Percentiles rank a stretch among this genome's conserved stretches.
These are phyloP conservation scores for Hypoxylon rubiginosum DNA, from an alignment of 2,329 filamentous ascomycete genomes.

Conservation along the genomic window DNA sequence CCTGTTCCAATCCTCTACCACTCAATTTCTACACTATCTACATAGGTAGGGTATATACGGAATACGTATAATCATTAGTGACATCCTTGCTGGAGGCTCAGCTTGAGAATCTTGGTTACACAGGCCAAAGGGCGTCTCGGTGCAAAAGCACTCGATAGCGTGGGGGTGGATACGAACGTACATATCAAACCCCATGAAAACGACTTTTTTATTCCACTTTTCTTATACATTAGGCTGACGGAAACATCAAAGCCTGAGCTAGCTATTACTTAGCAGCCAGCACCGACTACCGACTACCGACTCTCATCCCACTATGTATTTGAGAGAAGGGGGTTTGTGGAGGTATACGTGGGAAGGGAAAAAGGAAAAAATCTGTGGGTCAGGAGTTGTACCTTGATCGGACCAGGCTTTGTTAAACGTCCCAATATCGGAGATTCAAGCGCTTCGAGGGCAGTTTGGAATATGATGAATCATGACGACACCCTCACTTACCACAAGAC, in stretches of 20 bases:
- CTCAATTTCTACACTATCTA: background rate
- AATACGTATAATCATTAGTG: background rate
- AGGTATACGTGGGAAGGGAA: slow-evolving; percentile 40
- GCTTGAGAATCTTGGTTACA: background rate
- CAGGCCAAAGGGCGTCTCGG: slow-evolving; percentile 18
- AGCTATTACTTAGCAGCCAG: slow-evolving; percentile 18
- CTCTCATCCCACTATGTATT: slow-evolving; percentile 14
- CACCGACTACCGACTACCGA: slow-evolving; percentile 27
- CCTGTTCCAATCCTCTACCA: background rate
- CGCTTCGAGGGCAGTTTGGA: slow-evolving; percentile 20
- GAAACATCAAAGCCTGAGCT: slow-evolving; percentile 39
- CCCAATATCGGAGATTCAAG: slow-evolving; percentile 16
- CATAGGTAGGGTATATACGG: background rate
- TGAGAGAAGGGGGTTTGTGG: slow-evolving; percentile 37
- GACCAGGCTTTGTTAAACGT: slow-evolving; percentile 7
- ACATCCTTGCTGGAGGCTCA: background rate
- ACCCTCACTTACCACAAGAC: slow-evolving; percentile 12
- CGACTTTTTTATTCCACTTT: slow-evolving; percentile 27
- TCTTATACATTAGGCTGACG: slow-evolving; percentile 37
- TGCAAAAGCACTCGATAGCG: slow-evolving; percentile 31
- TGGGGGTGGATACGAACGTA: slow-evolving; percentile 14
- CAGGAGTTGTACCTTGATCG: slow-evolving; percentile 30
- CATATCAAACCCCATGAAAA: slow-evolving; percentile 6
- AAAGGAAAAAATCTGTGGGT: slow-evolving; percentile 29
- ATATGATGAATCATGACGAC: slow-evolving; percentile 37